Evolutionary conservation across 2,329 filamentous ascomycete genomes (phyloP), one percentile per base, ranked within the genome.

Genomic region (Colletotrichum viniferum): DNA sequence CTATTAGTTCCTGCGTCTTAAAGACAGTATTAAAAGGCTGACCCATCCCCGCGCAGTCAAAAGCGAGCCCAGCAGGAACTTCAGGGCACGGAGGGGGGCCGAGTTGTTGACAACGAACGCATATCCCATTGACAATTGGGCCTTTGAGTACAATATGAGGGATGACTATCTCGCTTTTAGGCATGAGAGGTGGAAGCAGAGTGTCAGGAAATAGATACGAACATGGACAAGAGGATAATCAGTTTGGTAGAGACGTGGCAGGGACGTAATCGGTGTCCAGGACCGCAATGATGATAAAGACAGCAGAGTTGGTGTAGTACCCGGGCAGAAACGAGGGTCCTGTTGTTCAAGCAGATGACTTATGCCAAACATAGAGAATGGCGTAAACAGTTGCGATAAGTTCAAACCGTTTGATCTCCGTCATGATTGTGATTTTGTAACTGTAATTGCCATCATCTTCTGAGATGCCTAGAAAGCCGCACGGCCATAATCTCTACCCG

Each of bases 1-100:
- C 14, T 21, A 2, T 30, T 4, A 4, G 5, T 13, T 9, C 18
- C 4, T 6, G 21, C 5, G 2, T 16, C 7, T 24, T 1, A 3
- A 8, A 13, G 7, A 0, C 4, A 1, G 18, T 21, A 3, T 5
- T 0, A 1, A 38, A 5, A 4, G 4, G 30, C 30, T 55, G 5
- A 68, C 24, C 5, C 3, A 0, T 24, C 13, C 14, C 13, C 21
- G 18, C 36, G 38, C 38, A 73, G 71, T 32, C 65, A 70, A n/a
- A 73, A 70, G 32, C 43, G 16, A 18, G 12, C 58, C 30, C 65
- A 64, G 6, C 30, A 43, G 1, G 30, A 60, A 24, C 12, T 43
- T 4, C 71, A 73, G 16, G 71, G 65, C 1, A 21, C 63, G 0
- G 65, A 73, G 5, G 65, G 32, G 4, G 71, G 43, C 13, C 43